Base-by-base conservation (phyloP, 2,329 filamentous ascomycete genomes). In the Seiridium unicorne region DNA sequence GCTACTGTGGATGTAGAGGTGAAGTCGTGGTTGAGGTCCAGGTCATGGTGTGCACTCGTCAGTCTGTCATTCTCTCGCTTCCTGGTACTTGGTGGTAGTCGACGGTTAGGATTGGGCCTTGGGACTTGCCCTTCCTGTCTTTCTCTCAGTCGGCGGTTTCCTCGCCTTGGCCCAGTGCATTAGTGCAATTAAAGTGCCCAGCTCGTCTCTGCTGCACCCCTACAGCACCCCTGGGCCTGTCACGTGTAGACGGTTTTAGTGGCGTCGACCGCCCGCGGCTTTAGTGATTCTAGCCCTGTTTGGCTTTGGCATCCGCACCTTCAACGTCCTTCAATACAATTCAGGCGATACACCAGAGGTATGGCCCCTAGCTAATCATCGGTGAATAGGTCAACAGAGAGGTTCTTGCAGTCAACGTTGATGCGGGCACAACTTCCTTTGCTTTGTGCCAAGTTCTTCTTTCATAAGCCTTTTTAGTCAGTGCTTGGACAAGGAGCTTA, bases 171-270 rank as follows among this genome's bases (percentile, higher is more conserved):
- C 26, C 49, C 31, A 48, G 55, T 34, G 55, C 55, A 57, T 57
- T 57, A 48, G 55, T 31, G 55, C 44, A 57, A 57, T 57, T 9
- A 57, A 47, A 57, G 44, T 3, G n/a, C 10, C 44, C 55, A 36
- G 26, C 26, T 26, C 18, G 18, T 26, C 26, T 10, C 35, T n/a
- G 26, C 44, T 11, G 26, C 32, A 6, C 10, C 18, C 18, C 18
- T 26, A 26, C 18, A 47, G 26, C 13, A 48, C 55, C 55, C 55
- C 55, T 48, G 44, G 44, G 31, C 31, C 55, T 57, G 55, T 57
- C 55, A 57, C 42, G 55, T 57, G 55, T 44, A 48, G 53, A 44
- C 53, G 53, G 40, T 36, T 53, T 38, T n/a, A 53, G 49, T 53
- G 49, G 49, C 49, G 49, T 53, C 49, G 38, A 53, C 32, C 49